Evolutionary conservation across 2,329 filamentous ascomycete species (phyloP), one percentile per base, ranked within the genome.

Genomic region (Neofusicoccum cordaticola): DNA sequence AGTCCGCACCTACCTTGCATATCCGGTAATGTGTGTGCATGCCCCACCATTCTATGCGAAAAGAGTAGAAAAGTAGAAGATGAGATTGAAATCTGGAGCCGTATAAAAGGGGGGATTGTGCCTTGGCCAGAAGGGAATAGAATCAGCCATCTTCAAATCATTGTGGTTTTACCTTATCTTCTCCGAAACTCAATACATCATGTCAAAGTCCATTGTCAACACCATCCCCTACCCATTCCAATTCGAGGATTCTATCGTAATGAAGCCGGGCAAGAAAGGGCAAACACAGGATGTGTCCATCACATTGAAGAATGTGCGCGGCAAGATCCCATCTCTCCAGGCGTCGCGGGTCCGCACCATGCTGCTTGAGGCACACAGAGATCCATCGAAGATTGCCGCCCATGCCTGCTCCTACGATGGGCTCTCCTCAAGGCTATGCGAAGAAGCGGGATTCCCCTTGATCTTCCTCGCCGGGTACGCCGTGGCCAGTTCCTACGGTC

Each of bases 401-500:
- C 76, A 78, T 48, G 71, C 72, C 22, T 82, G 80, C 66, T 76
- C 73, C 51, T 81, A 82, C 50, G 80, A 83, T 41, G 80, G 74
- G 0, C 71, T 83, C 0, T 78, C 75, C 22, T 80, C 81, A 1
- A 76, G 79, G 0, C 70, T 83, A 0, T 75, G 78, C 5, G 78
- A 82, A 63, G 79, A 82, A 66, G 78, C 80, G 1, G 80, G 80
- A 0, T 82, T 82, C 52, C 81, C 80, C 0, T 71, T 82, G 53
- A 66, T 82, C 9, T 83, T 83, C 63, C 70, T 82, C 0, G 75
- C 79, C 0, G 80, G 80, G 0, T 82, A 79, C 65, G 70, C 79
- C 0, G 76, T 82, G 12, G 72, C 81, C 0, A 77, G 73, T 15
- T 68, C 78, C 0, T 75, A 77, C 58, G 78, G 79, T 1, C 71